phyloP scores from a whole-genome alignment of 495 filamentous ascomycete species.

The Penicillium paradoxum region DNA sequence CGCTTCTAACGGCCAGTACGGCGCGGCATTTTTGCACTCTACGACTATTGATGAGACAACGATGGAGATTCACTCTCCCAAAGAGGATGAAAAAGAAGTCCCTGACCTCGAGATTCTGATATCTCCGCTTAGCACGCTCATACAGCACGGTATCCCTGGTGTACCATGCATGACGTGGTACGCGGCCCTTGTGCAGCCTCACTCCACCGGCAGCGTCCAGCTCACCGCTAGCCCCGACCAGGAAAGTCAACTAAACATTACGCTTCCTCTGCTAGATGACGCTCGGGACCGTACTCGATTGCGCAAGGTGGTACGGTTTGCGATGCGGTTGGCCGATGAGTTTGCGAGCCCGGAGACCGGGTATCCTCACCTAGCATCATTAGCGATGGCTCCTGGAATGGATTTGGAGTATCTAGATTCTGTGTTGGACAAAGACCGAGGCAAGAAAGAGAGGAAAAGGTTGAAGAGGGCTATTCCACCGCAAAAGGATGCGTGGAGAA shows the following conservation, averaged over 20 bases:
- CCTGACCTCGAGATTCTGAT: not conserved
- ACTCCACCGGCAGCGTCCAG: not conserved
- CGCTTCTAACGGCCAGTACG: too few species aligned
- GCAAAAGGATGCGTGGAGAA: too few species aligned
- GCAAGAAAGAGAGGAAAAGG: too few species aligned
- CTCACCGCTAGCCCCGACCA: not conserved
- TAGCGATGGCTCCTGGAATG: not conserved
- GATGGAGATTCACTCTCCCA: too few species aligned
- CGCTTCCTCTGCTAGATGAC: not conserved
- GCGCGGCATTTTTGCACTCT: too few species aligned
- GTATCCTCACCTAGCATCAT: not conserved
- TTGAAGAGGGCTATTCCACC: too few species aligned
- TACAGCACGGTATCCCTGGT: not conserved
- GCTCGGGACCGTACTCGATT: not conserved
- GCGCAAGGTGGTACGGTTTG: not conserved
- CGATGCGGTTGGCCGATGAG: not conserved
- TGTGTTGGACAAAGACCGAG: too few species aligned
- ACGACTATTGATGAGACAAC: too few species aligned
- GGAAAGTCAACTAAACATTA: too few species aligned
- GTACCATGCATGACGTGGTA: constrained; percentile 1
- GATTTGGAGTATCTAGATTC: not conserved
- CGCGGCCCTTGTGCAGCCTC: not conserved
- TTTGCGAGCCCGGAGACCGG: not conserved
- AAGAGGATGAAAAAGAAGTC: too few species aligned
- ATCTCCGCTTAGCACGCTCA: not conserved